A percentile compares a stretch with the other conserved stretches of the same genome.
Conservation (phyloP, 2,329 filamentous ascomycete genomes). For the Fusarium palustre region DNA sequence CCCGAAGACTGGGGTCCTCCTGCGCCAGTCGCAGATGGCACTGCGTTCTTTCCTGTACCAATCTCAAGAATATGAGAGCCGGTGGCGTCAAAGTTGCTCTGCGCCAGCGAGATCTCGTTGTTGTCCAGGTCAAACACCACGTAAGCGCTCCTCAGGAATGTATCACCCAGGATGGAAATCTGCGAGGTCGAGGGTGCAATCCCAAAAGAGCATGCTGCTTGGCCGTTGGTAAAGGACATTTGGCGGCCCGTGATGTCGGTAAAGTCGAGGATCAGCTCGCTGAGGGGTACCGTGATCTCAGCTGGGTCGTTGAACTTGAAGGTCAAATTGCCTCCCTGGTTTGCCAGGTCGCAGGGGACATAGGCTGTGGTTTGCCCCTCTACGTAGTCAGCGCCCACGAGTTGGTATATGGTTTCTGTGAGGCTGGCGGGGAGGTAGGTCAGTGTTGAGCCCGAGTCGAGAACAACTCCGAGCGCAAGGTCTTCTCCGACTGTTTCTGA, state of each 20-base stretch:
- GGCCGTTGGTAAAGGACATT: conserved; percentile 65
- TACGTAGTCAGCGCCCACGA: conserved; percentile 70
- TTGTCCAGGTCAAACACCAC: conserved; percentile 80
- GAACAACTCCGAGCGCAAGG: conserved; percentile 70
- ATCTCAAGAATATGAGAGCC: conserved; percentile 66
- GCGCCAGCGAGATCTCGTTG: conserved; percentile 77
- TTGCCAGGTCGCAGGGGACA: conserved; percentile 67
- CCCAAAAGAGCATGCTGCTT: conserved; percentile 73
- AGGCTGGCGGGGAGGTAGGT: conserved; percentile 73
- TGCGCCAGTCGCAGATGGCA: conserved; percentile 67
- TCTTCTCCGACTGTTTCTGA: conserved; percentile 57
- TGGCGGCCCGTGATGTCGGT: conserved; percentile 59
- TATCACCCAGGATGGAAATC: conserved; percentile 76
- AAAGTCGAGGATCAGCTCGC: conserved; percentile 69
- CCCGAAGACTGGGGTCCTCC: conserved; percentile 50
- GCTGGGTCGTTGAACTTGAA: conserved; percentile 65
- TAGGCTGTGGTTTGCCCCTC: conserved; percentile 66
- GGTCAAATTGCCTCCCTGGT: conserved; percentile 56
- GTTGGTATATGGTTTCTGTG: conserved; percentile 65
- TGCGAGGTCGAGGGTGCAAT: conserved; percentile 68
- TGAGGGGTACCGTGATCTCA: conserved; percentile 65
- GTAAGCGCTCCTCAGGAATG: conserved; percentile 80
- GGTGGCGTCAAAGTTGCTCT: conserved; percentile 70
- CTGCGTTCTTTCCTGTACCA: conserved; percentile 57
- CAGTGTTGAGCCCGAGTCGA: conserved; percentile 77